phyloP scores from a whole-genome alignment of 768 basidiomycete species.

The Xerocomellus dryophilus region DNA sequence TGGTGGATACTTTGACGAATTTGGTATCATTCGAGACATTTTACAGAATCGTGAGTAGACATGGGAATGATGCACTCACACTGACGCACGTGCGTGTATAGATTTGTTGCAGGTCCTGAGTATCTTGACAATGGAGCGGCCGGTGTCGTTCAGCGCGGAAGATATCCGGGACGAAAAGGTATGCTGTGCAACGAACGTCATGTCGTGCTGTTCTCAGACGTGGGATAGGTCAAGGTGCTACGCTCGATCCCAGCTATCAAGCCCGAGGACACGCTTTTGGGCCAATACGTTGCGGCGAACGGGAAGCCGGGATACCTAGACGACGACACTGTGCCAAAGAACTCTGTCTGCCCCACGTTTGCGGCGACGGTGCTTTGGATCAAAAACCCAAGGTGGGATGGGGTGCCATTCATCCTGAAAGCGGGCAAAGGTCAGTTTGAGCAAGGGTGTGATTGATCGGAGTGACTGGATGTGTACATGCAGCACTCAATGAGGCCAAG shows the following conservation, averaged over 20 bases:
- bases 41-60: slow-evolving; percentile 89
- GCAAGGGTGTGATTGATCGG: slow-evolving; percentile 10
- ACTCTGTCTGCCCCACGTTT: slow-evolving; percentile 91
- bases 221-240: slow-evolving; percentile 85
- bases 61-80: slow-evolving; percentile 5
- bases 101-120: slow-evolving; percentile 94
- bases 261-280: slow-evolving; percentile 77
- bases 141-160: slow-evolving; percentile 94
- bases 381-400: slow-evolving; percentile 96
- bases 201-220: slow-evolving; percentile 14
- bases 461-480: slow-evolving; percentile 8
- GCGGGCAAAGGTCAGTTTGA: slow-evolving; percentile 86
- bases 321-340: slow-evolving; percentile 90
- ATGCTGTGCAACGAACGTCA: slow-evolving; percentile 11
- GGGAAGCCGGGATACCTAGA: slow-evolving; percentile 99
- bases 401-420: slow-evolving; percentile 97
- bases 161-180: slow-evolving; percentile 99
- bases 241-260: slow-evolving; percentile 84
- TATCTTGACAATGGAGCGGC: slow-evolving; percentile 95
- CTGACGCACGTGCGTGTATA: slow-evolving; percentile 34
- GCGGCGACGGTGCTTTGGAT: slow-evolving; percentile 90
- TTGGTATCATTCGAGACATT: slow-evolving; percentile 97
- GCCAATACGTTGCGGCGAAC: slow-evolving; percentile 86
- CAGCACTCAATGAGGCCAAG: slow-evolving; percentile 97
- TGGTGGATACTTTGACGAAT: slow-evolving; percentile 99